These are phyloP conservation scores for Excoecaria cochinchinensis DNA, from an alignment of 345 rosid species.

Conservation along the genomic window DNA sequence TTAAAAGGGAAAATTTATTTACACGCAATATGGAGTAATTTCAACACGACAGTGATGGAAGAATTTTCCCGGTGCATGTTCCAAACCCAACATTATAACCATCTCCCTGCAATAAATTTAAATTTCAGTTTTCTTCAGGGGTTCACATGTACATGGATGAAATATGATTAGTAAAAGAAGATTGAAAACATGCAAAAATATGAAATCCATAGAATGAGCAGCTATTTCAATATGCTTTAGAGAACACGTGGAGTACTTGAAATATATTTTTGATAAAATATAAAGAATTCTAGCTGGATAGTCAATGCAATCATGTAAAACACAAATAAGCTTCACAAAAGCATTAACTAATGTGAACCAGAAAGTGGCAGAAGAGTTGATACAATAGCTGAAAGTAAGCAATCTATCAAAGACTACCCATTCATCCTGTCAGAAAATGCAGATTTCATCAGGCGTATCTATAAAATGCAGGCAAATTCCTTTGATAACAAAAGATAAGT, in stretches of 20 bases:
- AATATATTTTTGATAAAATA: not conserved
- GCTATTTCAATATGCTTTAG: not conserved
- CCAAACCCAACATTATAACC: conserved; percentile 92
- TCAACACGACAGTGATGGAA: conserved; percentile 34
- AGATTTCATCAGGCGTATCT: not conserved
- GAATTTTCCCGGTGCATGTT: conserved; percentile 74
- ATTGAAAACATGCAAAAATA: not conserved
- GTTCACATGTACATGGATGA: not conserved
- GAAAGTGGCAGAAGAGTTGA: not conserved
- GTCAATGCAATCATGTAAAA: not conserved
- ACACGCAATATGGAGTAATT: not conserved
- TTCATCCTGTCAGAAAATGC: not conserved
- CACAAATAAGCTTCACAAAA: not conserved
- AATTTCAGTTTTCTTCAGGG: not conserved
- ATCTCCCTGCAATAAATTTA: conserved; percentile 63
- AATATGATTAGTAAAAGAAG: not conserved
- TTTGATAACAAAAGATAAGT: not conserved
- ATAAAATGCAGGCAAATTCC: not conserved
- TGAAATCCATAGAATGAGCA: not conserved
- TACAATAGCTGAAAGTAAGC: not conserved
- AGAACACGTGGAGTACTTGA: not conserved
- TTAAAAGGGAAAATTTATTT: not conserved
- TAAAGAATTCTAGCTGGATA: not conserved
- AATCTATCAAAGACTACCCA: not conserved
- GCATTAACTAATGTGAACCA: not conserved